Evolutionary conservation across 345 rosid genomes (phyloP).

Genomic region (Heritiera fomes): DNA sequence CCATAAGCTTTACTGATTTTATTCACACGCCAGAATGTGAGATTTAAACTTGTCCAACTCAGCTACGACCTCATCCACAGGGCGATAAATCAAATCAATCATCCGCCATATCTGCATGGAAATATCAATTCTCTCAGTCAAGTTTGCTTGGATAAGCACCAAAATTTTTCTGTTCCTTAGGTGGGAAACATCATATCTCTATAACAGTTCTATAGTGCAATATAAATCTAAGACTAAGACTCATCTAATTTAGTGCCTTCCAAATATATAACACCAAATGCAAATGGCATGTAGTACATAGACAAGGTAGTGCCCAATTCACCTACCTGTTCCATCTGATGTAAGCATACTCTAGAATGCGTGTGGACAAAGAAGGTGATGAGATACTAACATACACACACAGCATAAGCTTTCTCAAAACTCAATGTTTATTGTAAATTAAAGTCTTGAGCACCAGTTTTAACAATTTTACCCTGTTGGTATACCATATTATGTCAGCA

Average conservation of each 20-base stretch:
- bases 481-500: background rate
- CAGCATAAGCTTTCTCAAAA: background rate
- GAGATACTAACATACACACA: background rate
- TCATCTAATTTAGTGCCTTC: background rate
- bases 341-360: background rate
- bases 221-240: background rate
- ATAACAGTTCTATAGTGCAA: background rate
- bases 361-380: background rate
- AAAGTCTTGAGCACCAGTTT: background rate
- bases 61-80: conserved; percentile 56
- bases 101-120: conserved; percentile 65
- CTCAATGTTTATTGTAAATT: background rate
- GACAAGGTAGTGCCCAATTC: background rate
- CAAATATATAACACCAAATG: background rate
- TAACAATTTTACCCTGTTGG: background rate
- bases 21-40: conserved; percentile 41
- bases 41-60: conserved; percentile 55
- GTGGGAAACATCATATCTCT: background rate
- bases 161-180: background rate
- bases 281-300: background rate
- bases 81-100: conserved; percentile 62
- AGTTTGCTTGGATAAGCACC: background rate
- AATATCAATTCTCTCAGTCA: background rate
- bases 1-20: conserved; percentile 2
- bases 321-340: background rate